Conservation (phyloP, 306 rosid genomes). For the Quercus dentata region DNA sequence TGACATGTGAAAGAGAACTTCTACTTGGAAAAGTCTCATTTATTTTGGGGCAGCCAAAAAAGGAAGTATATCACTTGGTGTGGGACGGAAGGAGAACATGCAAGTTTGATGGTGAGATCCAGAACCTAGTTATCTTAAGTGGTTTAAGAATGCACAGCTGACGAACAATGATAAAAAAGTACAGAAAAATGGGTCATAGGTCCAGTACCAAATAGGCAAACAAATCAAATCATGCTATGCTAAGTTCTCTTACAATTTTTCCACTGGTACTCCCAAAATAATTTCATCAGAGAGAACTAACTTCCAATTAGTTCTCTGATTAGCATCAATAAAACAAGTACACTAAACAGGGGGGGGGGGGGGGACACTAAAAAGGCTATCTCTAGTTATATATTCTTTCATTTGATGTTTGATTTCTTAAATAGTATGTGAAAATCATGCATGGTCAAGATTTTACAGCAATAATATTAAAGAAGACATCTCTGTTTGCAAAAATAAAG, state of each 20-base stretch:
- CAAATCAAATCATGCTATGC: not conserved
- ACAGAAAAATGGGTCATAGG: not conserved
- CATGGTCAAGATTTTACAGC: not conserved
- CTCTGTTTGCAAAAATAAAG: constrained; percentile 1
- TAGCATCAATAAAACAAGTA: not conserved
- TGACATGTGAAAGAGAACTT: too few relatives aligned
- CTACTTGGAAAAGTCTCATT: too few relatives aligned
- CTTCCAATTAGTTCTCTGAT: not conserved
- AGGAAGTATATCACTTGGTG: too few relatives aligned
- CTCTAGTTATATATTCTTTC: not conserved
- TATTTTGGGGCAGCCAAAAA: too few relatives aligned
- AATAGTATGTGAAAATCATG: not conserved
- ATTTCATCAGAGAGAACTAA: not conserved
- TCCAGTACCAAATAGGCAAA: not conserved
- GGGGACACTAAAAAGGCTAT: not conserved
- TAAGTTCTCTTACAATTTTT: not conserved
- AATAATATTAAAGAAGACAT: constrained; percentile 10
- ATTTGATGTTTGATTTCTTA: not conserved
- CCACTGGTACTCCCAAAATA: not conserved
- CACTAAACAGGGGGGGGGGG: not conserved
- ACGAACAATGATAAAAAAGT: not conserved
- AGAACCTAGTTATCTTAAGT: not conserved
- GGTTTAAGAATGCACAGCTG: not conserved
- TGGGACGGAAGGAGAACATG: too few relatives aligned
- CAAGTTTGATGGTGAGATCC: not conserved